Conservation (phyloP, 768 basidiomycete species). For the Peribolospora kevripleyi region DNA sequence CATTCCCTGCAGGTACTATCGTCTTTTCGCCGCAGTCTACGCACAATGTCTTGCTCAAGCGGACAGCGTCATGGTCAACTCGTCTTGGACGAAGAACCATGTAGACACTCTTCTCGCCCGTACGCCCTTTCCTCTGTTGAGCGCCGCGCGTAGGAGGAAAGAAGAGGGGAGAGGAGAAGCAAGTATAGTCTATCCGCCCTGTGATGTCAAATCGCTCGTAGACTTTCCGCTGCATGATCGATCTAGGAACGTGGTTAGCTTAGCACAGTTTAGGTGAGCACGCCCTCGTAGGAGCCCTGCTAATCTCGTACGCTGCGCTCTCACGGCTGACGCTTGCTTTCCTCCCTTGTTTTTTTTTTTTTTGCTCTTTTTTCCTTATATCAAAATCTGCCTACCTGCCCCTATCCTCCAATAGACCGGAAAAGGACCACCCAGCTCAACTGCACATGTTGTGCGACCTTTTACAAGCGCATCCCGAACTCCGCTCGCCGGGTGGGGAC, state of each 20-base stretch:
- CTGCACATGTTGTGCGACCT: constrained; percentile 42
- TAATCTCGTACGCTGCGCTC: too few relatives aligned
- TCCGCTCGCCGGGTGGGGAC: constrained; percentile 15
- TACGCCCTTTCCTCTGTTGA: not conserved
- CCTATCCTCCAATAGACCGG: constrained; percentile 34
- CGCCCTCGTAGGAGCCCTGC: not conserved
- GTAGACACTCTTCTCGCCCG: constrained; percentile 39
- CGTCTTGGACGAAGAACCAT: constrained; percentile 77
- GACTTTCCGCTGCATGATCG: constrained; percentile 30
- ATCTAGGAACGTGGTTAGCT: constrained; percentile 46
- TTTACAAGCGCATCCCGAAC: constrained; percentile 35
- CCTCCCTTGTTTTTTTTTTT: too few relatives aligned
- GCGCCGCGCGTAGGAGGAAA: constrained; percentile 5
- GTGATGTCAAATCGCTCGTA: constrained; percentile 53
- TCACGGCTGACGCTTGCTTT: too few relatives aligned
- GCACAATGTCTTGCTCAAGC: constrained; percentile 45
- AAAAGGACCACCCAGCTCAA: constrained; percentile 76
- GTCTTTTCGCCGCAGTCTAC: constrained; percentile 64
- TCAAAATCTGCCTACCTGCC: not conserved
- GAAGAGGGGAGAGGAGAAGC: constrained; percentile 1
- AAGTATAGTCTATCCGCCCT: constrained; percentile 64
- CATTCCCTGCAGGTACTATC: constrained; percentile 44
- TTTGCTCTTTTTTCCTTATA: not conserved
- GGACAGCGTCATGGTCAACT: constrained; percentile 57
- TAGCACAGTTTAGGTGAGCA: constrained; percentile 74